Evolutionary conservation across 306 rosid species (phyloP), one percentile per base, ranked within the genome.

Genomic region (Begonia fuchsioides): DNA sequence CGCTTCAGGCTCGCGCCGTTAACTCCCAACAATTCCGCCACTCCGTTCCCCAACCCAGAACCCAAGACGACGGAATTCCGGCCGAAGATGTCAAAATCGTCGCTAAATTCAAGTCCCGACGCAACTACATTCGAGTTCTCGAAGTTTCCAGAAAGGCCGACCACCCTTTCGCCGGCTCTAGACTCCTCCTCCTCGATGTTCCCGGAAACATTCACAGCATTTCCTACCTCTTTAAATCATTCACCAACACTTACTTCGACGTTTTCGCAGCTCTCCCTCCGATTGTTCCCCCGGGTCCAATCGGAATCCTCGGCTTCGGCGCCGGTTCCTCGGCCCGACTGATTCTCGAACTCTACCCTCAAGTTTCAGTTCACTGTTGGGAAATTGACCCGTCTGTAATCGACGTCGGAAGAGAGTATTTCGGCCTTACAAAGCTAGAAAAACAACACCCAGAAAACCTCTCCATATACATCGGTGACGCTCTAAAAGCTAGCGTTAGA

Each of bases 151-250:
- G 94, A 55, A 69, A 61, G 67, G 77, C 87, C 13, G 74, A 79
- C 19, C 95, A 90, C 75, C 94, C 95, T 11, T 61, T 90, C 49
- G 81, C 94, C n/a, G 95, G 92, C 3, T 76, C 95, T 11, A 54
- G 98, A 15, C 79, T 90, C 5, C 98, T 90, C 38, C 98, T 84
- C 11, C 82, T 90, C 0, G 95, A 90, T 26, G 52, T n/a, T 19
- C 95, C 98, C 3, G 95, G 95, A 43, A 85, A 90, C 79, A 85
- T 90, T 57, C 98, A 85, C 81, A 85, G 92, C 76, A 73, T 90
- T 19, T 81, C 94, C 0, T 81, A 72, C 75, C 78, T 54, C 16
- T 73, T 74, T 78, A 81, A 70, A 51, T 32, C 81, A 35, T 61
- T 81, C 49, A 81, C 94, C 40, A 18, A 61, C 57, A 79, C 94